A percentile compares a stretch with the other conserved stretches of the same genome.
These are phyloP conservation scores for Candida patagonica DNA, from an alignment of 805 yeast species.

Conservation along the genomic window DNA sequence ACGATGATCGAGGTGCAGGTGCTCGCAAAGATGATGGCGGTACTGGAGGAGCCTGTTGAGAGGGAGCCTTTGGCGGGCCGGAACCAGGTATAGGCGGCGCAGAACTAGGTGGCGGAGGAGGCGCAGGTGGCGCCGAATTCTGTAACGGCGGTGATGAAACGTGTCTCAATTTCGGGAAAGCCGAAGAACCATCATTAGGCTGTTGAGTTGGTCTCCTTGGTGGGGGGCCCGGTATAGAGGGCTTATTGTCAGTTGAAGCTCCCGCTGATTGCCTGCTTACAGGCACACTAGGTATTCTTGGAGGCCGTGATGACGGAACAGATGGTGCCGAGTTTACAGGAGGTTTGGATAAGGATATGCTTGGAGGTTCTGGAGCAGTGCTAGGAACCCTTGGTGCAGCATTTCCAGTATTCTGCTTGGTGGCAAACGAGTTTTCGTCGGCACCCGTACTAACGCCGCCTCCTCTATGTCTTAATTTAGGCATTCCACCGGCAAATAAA, in stretches of 20 bases:
- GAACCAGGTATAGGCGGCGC: slow-evolving; percentile 9
- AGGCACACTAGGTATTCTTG: slow-evolving; percentile 7
- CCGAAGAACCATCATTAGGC: slow-evolving; percentile 14
- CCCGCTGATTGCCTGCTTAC: slow-evolving; percentile 7
- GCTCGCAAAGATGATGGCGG: slow-evolving; percentile 5
- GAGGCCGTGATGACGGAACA: not conserved
- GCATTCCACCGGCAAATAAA: slow-evolving; percentile 71
- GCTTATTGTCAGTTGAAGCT: too few relatives aligned
- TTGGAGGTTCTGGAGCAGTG: not conserved
- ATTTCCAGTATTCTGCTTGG: not conserved
- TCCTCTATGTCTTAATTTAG: slow-evolving; percentile 50
- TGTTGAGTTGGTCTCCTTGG: not conserved
- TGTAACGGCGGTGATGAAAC: slow-evolving; percentile 1
- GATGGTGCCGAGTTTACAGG: not conserved
- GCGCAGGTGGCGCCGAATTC: slow-evolving; percentile 6
- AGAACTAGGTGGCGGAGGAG: slow-evolving; percentile 6
- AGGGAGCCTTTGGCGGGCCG: slow-evolving; percentile 12
- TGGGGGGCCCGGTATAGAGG: slow-evolving; percentile 1
- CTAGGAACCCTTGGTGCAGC: not conserved
- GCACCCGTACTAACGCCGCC: slow-evolving; percentile 22
- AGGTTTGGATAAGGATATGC: too few relatives aligned
- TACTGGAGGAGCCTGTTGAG: slow-evolving; percentile 15
- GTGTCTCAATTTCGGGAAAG: not conserved
- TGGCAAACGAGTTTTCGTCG: not conserved
- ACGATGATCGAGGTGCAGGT: slow-evolving; percentile 10